Evolutionary conservation across 2,329 filamentous ascomycete species (phyloP).

Genomic region (Colletotrichum costaricense): DNA sequence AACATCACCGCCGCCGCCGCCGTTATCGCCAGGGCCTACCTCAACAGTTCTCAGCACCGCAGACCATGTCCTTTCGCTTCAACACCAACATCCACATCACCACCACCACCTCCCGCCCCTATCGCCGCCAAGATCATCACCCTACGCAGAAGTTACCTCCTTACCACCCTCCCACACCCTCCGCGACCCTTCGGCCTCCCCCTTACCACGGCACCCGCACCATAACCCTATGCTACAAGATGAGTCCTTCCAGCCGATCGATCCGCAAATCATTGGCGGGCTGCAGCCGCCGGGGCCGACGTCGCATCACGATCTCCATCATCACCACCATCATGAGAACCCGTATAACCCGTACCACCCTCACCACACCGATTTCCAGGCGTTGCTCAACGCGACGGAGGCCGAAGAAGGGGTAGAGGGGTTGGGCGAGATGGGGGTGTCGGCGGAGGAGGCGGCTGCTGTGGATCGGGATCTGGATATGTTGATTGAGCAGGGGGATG

Average conservation of each 20-base stretch:
- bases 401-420: conserved; percentile 45
- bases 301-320: conserved; percentile 35
- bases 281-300: conserved; percentile 50
- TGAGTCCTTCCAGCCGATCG: conserved; percentile 63
- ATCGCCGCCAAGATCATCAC: conserved; percentile 42
- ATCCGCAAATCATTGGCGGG: conserved; percentile 66
- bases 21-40: conserved; percentile 17
- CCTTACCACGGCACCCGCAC: conserved; percentile 42
- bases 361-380: conserved; percentile 61
- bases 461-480: conserved; percentile 64
- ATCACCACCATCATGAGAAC: conserved; percentile 41
- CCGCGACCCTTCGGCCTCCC: conserved; percentile 41
- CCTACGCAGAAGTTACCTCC: conserved; percentile 62
- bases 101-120: conserved; percentile 41
- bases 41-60: conserved; percentile 14
- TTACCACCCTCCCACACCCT: conserved; percentile 52
- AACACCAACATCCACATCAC: conserved; percentile 13
- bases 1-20: conserved; percentile 5
- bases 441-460: conserved; percentile 50
- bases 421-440: conserved; percentile 45
- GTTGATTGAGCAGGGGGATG: conserved; percentile 60
- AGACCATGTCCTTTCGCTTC: conserved; percentile 34
- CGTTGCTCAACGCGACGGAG: conserved; percentile 61
- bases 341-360: conserved; percentile 53
- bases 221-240: conserved; percentile 50